Evolutionary conservation across 805 yeast genomes (phyloP), one percentile per base, ranked within the genome.

Genomic region (Ogataea haglerorum): DNA sequence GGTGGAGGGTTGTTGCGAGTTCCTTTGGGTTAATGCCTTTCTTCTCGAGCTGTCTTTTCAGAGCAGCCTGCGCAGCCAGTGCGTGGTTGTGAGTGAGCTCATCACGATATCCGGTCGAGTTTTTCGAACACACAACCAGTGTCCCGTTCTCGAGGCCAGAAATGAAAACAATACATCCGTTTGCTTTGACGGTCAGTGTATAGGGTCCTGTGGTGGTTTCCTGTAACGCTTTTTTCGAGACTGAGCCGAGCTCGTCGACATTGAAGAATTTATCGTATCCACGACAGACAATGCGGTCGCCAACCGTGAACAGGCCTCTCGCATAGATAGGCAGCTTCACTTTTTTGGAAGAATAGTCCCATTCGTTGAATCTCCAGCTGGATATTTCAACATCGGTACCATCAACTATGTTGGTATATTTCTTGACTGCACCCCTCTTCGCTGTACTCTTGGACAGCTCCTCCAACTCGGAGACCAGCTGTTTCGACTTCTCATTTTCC

Each of bases 181-280:
- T 93, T 42, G 95, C 95, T 58, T 93, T 93, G 26, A 82, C 69
- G 0, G 96, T 80, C 2, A 89, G 75, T 14, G 74, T 76, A 59
- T 83, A 93, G 0, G 97, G 96, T 0, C 96, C 96, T 4, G 29
- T 23, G 0, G 93, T 82, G 23, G 68, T 52, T 1, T 49, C 34
- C n/a, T 54, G 51, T 4, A 89, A 56, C 50, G 58, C 54, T 0
- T 61, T 63, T 68, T 78, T 70, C 43, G 68, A 72, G 0, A 95
- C 82, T 5, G 48, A 47, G 0, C 63, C 48, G 2, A 74, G 70
- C 58, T 93, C 99, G 46, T 70, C 76, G 3, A 88, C 68, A 56
- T 85, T 91, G 73, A 88, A 93, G 62, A 93, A 93, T 64, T 93
- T 93, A 62, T 93, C 93, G 59, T 93, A 93, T 0, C 99, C 99